These are phyloP conservation scores for Kwoniella mangroviensis DNA, from an alignment of 768 basidiomycete species.

Conservation along the genomic window DNA sequence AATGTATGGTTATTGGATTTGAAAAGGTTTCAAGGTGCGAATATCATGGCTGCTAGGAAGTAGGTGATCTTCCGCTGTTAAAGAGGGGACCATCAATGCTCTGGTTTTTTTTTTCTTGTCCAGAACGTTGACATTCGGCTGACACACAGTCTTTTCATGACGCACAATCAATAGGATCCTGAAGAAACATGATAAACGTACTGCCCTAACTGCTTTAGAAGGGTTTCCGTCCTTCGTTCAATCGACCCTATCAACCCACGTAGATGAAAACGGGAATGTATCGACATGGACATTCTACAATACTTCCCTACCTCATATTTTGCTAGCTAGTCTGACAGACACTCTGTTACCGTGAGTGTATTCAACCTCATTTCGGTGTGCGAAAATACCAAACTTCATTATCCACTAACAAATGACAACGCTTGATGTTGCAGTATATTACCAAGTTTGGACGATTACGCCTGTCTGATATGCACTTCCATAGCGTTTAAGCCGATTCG, in stretches of 20 bases:
- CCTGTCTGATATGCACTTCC: slow-evolving; percentile 82
- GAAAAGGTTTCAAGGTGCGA: slow-evolving; percentile 85
- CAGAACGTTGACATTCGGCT: too few species aligned
- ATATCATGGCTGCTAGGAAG: slow-evolving; percentile 86
- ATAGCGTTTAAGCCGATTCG: slow-evolving; percentile 93
- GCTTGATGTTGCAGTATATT: slow-evolving; percentile 32
- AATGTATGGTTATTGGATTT: slow-evolving; percentile 79
- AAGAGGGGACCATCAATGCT: too few species aligned
- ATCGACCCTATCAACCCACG: slow-evolving; percentile 46
- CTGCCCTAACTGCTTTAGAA: slow-evolving; percentile 68
- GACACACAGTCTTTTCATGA: too few species aligned
- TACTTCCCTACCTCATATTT: slow-evolving; percentile 65
- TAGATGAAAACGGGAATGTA: slow-evolving; percentile 49
- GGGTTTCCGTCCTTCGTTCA: slow-evolving; percentile 62
- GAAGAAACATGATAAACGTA: slow-evolving; percentile 92
- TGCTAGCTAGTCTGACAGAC: slow-evolving; percentile 82
- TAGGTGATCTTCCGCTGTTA: slow-evolving; percentile 31
- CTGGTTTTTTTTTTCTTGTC: too few species aligned
- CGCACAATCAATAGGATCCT: slow-evolving; percentile 58
- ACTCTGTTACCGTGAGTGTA: slow-evolving; percentile 68
- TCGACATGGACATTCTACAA: slow-evolving; percentile 57
- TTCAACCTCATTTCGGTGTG: too few species aligned
- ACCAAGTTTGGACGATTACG: slow-evolving; percentile 65
- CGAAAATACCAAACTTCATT: too few species aligned
- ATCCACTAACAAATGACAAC: too few species aligned